Base-by-base conservation (phyloP, 805 yeast genomes). In the Debaryomyces prosopidis region DNA sequence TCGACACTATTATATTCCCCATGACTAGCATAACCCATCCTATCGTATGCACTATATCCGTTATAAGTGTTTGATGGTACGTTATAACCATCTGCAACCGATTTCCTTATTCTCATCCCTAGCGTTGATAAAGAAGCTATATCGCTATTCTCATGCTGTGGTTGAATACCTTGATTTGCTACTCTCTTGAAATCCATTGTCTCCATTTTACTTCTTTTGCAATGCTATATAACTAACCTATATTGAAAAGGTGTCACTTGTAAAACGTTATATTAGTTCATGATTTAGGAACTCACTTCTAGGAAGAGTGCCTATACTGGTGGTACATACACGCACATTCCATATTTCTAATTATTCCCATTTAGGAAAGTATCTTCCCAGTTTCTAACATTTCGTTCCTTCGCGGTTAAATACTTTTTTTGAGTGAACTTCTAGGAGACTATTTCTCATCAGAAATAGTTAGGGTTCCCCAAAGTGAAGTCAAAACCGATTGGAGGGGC, bases 81-180 rank as follows among this genome's bases (percentile, higher is more conserved):
- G 12, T 54, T 50, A 59, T 84, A 83, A 1, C 90, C 90, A 36
- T 82, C 82, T 28, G 79, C 71, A 3, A 85, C 80, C 2, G 85
- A 73, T 53, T 84, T 82, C 56, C 92, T 76, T 47, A 86, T 80
- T 50, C 89, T 73, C 89, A 84, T 85, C 0, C 89, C 90, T 5
- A 85, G 57, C 0, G 83, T 75, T 34, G 81, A 75, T 18, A 85
- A 69, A 19, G 69, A 62, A 36, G 62, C 71, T 11, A 62, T 57
- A 34, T 59, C 62, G n/a, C 65, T 66, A 56, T 59, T 61, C 5
- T 46, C 54, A 40, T 48, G 52, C 27, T 27, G 55, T 20, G 63
- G 59, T 49, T 55, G 57, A 38, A 60, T 56, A 47, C 49, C 62
- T 50, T 49, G 63, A 65, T 62, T 65, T 71, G 58, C 71, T 60